phyloP scores from a whole-genome alignment of 495 filamentous ascomycete species.

The Pseudotulostoma volvatum region DNA sequence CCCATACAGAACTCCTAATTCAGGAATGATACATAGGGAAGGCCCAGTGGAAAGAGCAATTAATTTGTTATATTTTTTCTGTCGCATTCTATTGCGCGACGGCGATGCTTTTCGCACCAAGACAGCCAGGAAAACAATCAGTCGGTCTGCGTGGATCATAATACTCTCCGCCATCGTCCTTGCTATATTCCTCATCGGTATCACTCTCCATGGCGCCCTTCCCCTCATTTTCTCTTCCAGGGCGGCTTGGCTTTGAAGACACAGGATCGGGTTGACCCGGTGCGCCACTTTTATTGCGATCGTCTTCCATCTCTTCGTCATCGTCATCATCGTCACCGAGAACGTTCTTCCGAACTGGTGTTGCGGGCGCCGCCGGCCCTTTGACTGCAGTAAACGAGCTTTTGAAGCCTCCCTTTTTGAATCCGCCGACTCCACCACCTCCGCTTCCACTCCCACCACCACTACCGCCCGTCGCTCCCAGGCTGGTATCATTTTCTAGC shows the following conservation, averaged over 20 bases:
- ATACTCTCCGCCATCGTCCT: conserved; percentile 23
- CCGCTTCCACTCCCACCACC: conserved; percentile 5
- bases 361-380: conserved; percentile 12
- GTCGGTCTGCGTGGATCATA: conserved; percentile 39
- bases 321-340: conserved; percentile 28
- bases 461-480: conserved; percentile 6
- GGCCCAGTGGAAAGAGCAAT: too few species aligned
- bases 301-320: conserved; percentile 11
- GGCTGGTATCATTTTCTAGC: conserved; percentile 11
- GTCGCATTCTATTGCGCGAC: background rate
- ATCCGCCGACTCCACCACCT: conserved; percentile 24
- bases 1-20: background rate
- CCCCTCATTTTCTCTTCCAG: conserved; percentile 13
- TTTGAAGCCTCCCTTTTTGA: conserved; percentile 49
- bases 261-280: conserved; percentile 26
- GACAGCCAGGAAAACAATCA: conserved; percentile 29
- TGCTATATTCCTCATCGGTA: conserved; percentile 29
- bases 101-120: conserved; percentile 8
- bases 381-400: conserved; percentile 40
- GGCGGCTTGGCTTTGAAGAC: conserved; percentile 37
- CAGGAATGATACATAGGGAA: too few species aligned
- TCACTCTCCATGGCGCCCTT: conserved; percentile 23
- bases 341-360: conserved; percentile 27
- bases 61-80: too few species aligned
- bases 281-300: conserved; percentile 8